A percentile compares a stretch with the other conserved stretches of the same genome.
These are phyloP conservation scores for Fusarium virguliforme DNA, from an alignment of 2,329 filamentous ascomycete genomes.

Conservation along the genomic window DNA sequence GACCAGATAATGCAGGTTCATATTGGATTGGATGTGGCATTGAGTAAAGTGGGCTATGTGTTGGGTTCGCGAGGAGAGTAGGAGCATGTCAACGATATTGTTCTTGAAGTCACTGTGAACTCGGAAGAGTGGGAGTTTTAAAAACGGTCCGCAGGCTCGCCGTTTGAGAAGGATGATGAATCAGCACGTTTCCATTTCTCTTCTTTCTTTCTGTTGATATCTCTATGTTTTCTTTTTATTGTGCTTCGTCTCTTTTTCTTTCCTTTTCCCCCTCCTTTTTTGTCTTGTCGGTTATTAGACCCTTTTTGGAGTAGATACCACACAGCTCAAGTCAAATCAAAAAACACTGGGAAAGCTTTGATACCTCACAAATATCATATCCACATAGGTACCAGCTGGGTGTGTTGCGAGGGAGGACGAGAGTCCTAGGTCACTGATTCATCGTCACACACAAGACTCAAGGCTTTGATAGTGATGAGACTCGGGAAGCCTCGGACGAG, in stretches of 20 bases:
- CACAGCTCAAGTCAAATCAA: conserved; percentile 22
- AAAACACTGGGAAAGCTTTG: conserved; percentile 18
- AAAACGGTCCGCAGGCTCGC: conserved; percentile 40
- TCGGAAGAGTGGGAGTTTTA: conserved; percentile 21
- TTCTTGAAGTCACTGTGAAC: conserved; percentile 13
- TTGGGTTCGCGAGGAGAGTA: conserved; percentile 1
- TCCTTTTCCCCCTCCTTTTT: neutral
- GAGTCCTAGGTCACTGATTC: neutral
- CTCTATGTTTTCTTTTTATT: conserved; percentile 1
- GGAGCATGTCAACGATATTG: conserved; percentile 13
- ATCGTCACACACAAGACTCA: neutral
- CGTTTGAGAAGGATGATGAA: conserved; percentile 26
- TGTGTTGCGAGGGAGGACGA: neutral
- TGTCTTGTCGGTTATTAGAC: conserved; percentile 18
- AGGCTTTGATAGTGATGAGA: neutral
- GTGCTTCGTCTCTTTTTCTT: conserved; percentile 17
- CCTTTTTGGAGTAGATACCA: conserved; percentile 36
- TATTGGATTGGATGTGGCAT: neutral
- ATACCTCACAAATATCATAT: neutral
- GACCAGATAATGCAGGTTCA: neutral
- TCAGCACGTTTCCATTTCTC: conserved; percentile 22
- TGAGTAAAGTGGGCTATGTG: neutral
- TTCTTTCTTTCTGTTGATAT: neutral
- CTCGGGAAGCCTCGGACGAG: neutral
- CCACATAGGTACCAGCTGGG: neutral